phyloP scores from a whole-genome alignment of 805 yeast species.

The Ogataea paraovalis region DNA sequence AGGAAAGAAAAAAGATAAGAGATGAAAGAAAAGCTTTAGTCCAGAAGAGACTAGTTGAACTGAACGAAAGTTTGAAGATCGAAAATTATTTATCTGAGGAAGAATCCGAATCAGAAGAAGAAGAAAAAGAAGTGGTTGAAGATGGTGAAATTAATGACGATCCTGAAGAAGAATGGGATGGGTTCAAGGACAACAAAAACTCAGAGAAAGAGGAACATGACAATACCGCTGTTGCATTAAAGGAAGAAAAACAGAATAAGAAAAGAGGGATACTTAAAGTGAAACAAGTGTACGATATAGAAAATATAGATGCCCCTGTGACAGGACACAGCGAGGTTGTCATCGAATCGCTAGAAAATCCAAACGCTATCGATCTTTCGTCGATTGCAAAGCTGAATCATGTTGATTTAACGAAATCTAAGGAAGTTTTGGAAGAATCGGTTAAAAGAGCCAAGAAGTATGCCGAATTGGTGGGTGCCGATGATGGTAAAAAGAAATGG shows the following conservation, averaged over 20 bases:
- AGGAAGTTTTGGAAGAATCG: constrained; percentile 67
- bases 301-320: constrained; percentile 36
- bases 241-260: constrained; percentile 1
- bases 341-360: constrained; percentile 53
- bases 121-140: constrained; percentile 13
- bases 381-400: constrained; percentile 56
- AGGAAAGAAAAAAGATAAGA: constrained; percentile 67
- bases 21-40: constrained; percentile 68
- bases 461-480: constrained; percentile 61
- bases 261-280: constrained; percentile 42
- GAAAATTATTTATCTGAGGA: constrained; percentile 21
- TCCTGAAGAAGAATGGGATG: constrained; percentile 35
- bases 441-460: constrained; percentile 78
- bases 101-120: constrained; percentile 26
- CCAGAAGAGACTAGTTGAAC: constrained; percentile 56
- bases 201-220: constrained; percentile 17
- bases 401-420: constrained; percentile 67
- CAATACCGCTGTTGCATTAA: background rate
- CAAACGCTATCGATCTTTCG: constrained; percentile 35
- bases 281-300: constrained; percentile 38
- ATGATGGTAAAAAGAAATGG: constrained; percentile 30
- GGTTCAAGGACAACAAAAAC: constrained; percentile 32
- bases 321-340: constrained; percentile 46
- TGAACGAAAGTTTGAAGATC: constrained; percentile 41
- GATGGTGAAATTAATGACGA: constrained; percentile 14